These are phyloP conservation scores for Magnolia kwangsiensis DNA, from an alignment of 164 flowering plant species.

Conservation along the genomic window DNA sequence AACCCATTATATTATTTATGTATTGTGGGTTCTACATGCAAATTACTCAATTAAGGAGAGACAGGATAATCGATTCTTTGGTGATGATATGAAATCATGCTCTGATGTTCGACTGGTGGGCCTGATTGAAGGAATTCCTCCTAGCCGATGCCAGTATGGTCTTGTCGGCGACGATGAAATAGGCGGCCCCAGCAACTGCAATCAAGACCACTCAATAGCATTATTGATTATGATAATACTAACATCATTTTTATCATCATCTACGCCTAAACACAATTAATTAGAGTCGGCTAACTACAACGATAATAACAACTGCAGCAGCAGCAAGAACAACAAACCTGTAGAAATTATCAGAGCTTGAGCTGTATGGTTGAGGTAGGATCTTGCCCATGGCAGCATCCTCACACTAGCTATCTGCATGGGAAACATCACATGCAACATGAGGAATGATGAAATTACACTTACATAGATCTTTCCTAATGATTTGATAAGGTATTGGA, in stretches of 20 bases:
- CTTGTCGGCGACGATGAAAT: constrained; percentile 94
- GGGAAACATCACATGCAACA: background rate
- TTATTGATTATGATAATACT: background rate
- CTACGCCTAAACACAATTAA: background rate
- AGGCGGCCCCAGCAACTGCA: constrained; percentile 83
- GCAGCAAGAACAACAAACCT: constrained; percentile 26
- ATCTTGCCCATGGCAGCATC: constrained; percentile 93
- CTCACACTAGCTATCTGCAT: constrained; percentile 80
- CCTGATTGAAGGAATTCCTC: constrained; percentile 54
- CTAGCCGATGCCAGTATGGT: constrained; percentile 75
- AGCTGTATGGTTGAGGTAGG: constrained; percentile 80
- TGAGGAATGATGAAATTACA: no score
- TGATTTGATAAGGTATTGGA: no score
- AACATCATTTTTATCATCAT: background rate
- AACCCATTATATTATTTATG: no score
- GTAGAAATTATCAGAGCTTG: constrained; percentile 89
- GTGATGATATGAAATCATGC: background rate
- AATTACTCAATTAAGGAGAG: no score
- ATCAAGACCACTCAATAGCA: background rate
- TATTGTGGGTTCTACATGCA: no score
- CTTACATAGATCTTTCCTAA: no score
- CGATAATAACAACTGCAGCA: background rate
- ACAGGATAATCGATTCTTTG: no score
- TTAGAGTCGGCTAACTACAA: background rate
- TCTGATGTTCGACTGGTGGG: background rate